Percentiles rank a stretch among this genome's conserved stretches.
These are phyloP conservation scores for Tremella fuciformis DNA, from an alignment of 768 basidiomycete genomes.

Conservation along the genomic window DNA sequence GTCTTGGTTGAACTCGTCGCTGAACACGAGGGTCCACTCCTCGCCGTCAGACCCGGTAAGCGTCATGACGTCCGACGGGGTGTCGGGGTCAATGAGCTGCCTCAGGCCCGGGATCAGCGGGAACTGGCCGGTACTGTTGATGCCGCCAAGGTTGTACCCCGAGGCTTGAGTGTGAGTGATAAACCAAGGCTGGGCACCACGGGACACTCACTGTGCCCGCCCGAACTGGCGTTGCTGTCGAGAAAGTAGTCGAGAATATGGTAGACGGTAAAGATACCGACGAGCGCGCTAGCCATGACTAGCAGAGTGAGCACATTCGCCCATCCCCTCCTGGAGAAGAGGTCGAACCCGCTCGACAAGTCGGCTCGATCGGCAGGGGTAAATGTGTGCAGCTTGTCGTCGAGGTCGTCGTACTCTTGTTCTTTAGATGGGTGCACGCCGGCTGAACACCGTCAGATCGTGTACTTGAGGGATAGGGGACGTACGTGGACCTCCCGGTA, in stretches of 20 bases:
- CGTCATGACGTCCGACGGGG: conserved; percentile 58
- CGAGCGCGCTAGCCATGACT: conserved; percentile 56
- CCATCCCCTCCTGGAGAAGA: conserved; percentile 69
- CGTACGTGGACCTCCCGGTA: no score
- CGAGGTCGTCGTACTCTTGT: conserved; percentile 44
- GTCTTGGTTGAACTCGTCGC: conserved; percentile 80
- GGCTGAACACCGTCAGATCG: no score
- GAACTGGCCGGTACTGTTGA: conserved; percentile 66
- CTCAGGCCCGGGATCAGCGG: conserved; percentile 54
- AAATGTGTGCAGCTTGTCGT: conserved; percentile 50
- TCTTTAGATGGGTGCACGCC: background rate
- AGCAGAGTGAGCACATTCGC: conserved; percentile 69
- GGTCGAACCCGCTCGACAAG: conserved; percentile 59
- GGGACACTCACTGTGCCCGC: background rate
- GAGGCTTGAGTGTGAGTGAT: conserved; percentile 20
- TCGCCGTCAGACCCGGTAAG: conserved; percentile 59
- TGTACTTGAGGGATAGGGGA: no score
- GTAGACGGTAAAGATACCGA: conserved; percentile 47
- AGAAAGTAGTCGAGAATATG: conserved; percentile 38
- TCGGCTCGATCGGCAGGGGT: conserved; percentile 52
- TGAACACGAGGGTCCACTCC: conserved; percentile 70
- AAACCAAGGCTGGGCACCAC: no score
- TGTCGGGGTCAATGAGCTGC: conserved; percentile 72
- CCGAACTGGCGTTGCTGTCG: conserved; percentile 15
- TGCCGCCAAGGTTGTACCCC: conserved; percentile 69